Evolutionary conservation across 179 eudicot species (phyloP).

Genomic region (Drosera spatulata): DNA sequence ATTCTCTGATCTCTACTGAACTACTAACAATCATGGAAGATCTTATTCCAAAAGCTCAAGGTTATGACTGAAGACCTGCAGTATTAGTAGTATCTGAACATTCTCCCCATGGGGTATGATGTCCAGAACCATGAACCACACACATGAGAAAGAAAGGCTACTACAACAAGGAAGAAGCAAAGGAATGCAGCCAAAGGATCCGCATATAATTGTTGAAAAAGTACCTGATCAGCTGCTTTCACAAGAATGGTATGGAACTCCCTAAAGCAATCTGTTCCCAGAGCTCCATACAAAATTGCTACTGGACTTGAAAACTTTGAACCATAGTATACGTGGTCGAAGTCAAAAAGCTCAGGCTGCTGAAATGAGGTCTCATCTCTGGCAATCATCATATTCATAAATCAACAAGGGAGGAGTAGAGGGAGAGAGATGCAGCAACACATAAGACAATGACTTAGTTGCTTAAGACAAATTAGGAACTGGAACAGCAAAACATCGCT

Average conservation of each 20-base stretch:
- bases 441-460: neutral
- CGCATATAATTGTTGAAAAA: neutral
- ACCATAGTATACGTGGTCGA: slow-evolving; percentile 71
- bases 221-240: slow-evolving; percentile 77
- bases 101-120: neutral
- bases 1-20: too few species aligned
- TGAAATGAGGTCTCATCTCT: slow-evolving; percentile 53
- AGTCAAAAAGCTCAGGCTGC: slow-evolving; percentile 85
- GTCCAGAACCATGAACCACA: neutral
- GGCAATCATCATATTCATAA: slow-evolving; percentile 12
- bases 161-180: neutral
- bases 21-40: too few species aligned
- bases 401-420: neutral
- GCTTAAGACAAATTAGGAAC: neutral
- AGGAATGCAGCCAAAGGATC: neutral
- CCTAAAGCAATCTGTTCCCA: slow-evolving; percentile 75
- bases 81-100: too few species aligned
- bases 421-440: neutral
- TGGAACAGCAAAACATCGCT: neutral
- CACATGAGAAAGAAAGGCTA: neutral
- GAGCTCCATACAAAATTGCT: slow-evolving; percentile 90
- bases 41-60: too few species aligned
- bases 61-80: too few species aligned
- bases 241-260: slow-evolving; percentile 62
- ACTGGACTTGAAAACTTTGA: slow-evolving; percentile 61